Base-by-base conservation (phyloP, 768 basidiomycete species). In the Cystofilobasidium bisporidii region DNA sequence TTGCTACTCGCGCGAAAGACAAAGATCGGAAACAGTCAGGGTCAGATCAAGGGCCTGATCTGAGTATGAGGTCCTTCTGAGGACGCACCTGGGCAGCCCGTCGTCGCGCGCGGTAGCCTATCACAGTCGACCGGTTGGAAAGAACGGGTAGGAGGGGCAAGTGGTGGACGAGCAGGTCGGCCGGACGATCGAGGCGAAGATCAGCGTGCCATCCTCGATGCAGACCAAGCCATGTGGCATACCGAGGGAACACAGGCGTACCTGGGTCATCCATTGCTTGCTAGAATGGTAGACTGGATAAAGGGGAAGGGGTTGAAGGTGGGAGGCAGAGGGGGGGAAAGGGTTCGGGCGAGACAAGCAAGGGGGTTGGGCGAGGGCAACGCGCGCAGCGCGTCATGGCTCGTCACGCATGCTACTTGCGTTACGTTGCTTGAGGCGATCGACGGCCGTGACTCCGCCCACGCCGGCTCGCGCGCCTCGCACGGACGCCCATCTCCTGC, bases 1-100 rank as follows among this genome's bases (percentile, higher is more conserved):
- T 68, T 62, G 66, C 66, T 68, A n/a, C 14, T 57, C 22, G 53
- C 22, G 22, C 15, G 12, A 26, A 33, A 33, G 15, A 15, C n/a
- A 45, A 30, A 3, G 26, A 61, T 12, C 5, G 53, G 15, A 28
- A 3, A 32, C 18, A 47, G 45, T 6, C 45, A 18, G n/a, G 6
- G n/a, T n/a, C n/a, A n/a, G n/a, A n/a, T n/a, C n/a, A n/a, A n/a
- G n/a, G n/a, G n/a, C n/a, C n/a, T n/a, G n/a, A n/a, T n/a, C n/a
- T n/a, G n/a, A n/a, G n/a, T n/a, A n/a, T n/a, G n/a, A n/a, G n/a
- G n/a, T n/a, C n/a, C n/a, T n/a, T n/a, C n/a, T n/a, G n/a, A n/a
- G n/a, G n/a, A 41, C 60, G 22, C 8, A 61, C 60, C 60, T 61
- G 26, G 43, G 38, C 60, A 26, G 36, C 41, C 1, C 60, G 60